Evolutionary conservation across 805 yeast genomes (phyloP).

Genomic region (Metschnikowia corniflorae): DNA sequence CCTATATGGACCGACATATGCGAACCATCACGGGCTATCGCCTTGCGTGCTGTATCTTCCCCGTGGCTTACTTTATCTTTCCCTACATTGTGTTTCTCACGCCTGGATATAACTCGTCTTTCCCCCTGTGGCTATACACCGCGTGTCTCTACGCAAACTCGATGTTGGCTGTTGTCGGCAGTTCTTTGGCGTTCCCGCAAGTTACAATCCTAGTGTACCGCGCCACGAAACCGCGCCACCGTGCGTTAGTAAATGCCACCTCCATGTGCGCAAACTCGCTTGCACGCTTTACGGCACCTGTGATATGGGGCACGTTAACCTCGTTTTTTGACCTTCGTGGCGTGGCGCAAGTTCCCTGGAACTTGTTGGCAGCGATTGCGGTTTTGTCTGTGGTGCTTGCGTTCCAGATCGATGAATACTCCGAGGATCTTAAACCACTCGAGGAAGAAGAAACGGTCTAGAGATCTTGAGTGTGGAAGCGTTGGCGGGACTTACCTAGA

Average conservation of each 20-base stretch:
- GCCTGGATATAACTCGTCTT: constrained; percentile 28
- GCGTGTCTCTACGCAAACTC: constrained; percentile 26
- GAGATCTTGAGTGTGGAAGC: neutral
- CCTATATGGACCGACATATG: constrained; percentile 46
- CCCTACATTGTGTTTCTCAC: constrained; percentile 49
- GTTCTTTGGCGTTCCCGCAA: constrained; percentile 51
- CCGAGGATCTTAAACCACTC: constrained; percentile 10
- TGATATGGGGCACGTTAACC: constrained; percentile 49
- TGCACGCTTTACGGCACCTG: constrained; percentile 57
- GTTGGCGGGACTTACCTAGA: no score
- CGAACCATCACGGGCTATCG: constrained; percentile 46
- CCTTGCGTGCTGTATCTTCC: constrained; percentile 37
- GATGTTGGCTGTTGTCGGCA: constrained; percentile 32
- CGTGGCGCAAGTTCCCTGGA: constrained; percentile 32
- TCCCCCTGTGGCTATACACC: constrained; percentile 21
- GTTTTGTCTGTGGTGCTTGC: constrained; percentile 12
- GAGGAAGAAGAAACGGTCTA: constrained; percentile 1
- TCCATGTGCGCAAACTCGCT: constrained; percentile 50
- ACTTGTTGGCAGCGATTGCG: constrained; percentile 24
- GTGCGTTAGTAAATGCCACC: constrained; percentile 59
- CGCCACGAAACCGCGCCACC: constrained; percentile 48
- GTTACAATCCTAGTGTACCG: constrained; percentile 52
- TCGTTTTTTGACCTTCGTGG: constrained; percentile 25
- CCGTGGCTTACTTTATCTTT: constrained; percentile 41
- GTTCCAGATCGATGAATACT: constrained; percentile 14